A percentile compares a stretch with the other conserved stretches of the same genome.
These are phyloP conservation scores for Eucalyptus curtisii DNA, from an alignment of 345 rosid species.

Conservation along the genomic window DNA sequence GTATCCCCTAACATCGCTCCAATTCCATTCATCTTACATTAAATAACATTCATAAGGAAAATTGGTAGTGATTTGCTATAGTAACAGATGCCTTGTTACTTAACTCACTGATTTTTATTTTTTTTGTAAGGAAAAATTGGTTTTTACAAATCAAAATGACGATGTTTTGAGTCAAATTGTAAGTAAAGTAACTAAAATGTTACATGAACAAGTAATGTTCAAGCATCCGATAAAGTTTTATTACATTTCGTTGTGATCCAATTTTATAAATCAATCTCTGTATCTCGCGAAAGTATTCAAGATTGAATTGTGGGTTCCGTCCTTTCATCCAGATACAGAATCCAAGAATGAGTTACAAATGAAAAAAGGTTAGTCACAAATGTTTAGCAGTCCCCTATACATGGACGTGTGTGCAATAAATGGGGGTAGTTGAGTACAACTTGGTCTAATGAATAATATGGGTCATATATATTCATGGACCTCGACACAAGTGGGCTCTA, in stretches of 20 bases:
- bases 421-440: background rate
- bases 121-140: background rate
- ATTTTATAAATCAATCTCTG: background rate
- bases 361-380: background rate
- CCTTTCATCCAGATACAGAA: background rate
- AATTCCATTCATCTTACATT: background rate
- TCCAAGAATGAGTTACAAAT: background rate
- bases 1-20: background rate
- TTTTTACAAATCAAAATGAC: background rate
- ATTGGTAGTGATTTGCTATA: background rate
- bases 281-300: background rate
- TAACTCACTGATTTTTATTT: background rate
- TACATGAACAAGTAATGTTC: background rate
- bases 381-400: background rate
- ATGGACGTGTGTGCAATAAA: background rate
- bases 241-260: background rate
- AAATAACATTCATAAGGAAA: background rate
- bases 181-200: background rate
- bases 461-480: too few relatives aligned
- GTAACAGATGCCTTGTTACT: background rate
- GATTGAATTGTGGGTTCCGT: background rate
- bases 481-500: background rate
- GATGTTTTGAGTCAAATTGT: background rate
- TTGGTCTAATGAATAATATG: background rate
- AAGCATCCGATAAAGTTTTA: background rate